Base-by-base conservation (phyloP, 1,284 basidiomycete species). In the Prillingera fragicola region DNA sequence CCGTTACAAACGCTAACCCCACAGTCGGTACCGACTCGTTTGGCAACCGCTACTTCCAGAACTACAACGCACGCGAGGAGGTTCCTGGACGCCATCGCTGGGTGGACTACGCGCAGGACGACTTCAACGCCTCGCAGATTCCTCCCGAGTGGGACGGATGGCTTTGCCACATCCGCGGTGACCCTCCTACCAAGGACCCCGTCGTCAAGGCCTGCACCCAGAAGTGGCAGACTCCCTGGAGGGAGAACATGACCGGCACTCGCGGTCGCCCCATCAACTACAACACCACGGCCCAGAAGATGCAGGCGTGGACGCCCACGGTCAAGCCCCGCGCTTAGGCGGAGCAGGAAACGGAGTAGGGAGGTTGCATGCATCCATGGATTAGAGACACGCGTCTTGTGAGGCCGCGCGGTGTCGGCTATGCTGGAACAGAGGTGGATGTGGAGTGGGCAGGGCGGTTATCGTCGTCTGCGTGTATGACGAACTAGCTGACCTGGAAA, bases 81-180 rank as follows among this genome's bases (percentile, higher is more conserved):
- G 67, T 89, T 33, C 88, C 89, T 51, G 88, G 87, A 61, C 86
- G 90, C 61, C 87, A 91, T 67, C 80, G 90, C 69, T 94, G 90
- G 91, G 83, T 95, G 34, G 91, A 94, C 74, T 89, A 80, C 62
- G 78, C 83, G 26, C 87, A 91, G 74, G 85, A 92, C 66, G 81
- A 91, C 57, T 84, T 78, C 71, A 86, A 94, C 64, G 87, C 86
- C 9, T 80, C 87, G 0, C 91, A 96, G 75, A 82, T 92, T 27
- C 85, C 89, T 24, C 79, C 89, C 2, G 89, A 91, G 71, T 95
- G 92, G 92, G 89, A 92, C 71, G 81, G 89, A 8, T 96, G 91
- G 91, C 71, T 95, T 23, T 76, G 78, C n/a, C 88, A 94, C 65
- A 94, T 92, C 62, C 85, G 91, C 37, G 78, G 81, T 56, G 78